Conservation (phyloP, 257 asterid genomes). For the Paulownia fortunei region DNA sequence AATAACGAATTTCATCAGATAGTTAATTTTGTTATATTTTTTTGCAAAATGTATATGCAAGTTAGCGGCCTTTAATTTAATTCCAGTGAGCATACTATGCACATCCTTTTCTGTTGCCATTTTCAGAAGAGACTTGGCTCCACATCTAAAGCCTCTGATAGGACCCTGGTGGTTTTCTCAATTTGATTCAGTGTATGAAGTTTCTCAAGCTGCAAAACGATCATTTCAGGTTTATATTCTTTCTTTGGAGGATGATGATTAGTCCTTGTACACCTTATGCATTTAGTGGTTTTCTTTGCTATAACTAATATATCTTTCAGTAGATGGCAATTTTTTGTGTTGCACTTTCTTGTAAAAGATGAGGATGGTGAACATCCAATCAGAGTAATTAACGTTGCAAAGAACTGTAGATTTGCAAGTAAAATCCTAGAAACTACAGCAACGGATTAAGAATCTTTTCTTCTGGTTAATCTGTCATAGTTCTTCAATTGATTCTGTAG, state of each 20-base stretch:
- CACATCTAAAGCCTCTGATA: conserved; percentile 80
- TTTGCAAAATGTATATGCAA: conserved; percentile 17
- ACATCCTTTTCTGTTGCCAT: conserved; percentile 32
- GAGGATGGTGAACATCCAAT: conserved; percentile 3
- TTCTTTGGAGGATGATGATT: conserved; percentile 30
- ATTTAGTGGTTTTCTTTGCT: conserved; percentile 9
- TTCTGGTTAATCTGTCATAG: conserved; percentile 1
- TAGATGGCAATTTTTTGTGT: background rate
- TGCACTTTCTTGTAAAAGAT: background rate
- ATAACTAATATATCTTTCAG: conserved; percentile 9
- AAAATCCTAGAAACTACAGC: background rate
- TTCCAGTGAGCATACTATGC: conserved; percentile 9
- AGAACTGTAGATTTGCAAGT: conserved; percentile 7
- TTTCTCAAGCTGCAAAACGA: conserved; percentile 91
- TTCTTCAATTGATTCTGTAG: background rate
- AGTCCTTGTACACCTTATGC: conserved; percentile 6
- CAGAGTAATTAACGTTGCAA: conserved; percentile 1
- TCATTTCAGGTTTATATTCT: conserved; percentile 82
- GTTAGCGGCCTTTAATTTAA: conserved; percentile 16
- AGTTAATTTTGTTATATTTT: background rate
- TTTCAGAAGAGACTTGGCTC: conserved; percentile 95
- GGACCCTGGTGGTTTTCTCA: conserved; percentile 99
- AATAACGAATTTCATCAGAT: background rate
- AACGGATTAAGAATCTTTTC: background rate
- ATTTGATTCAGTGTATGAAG: conserved; percentile 87